A percentile compares a stretch with the other conserved stretches of the same genome.
Evolutionary conservation across 768 basidiomycete genomes (phyloP).

Genomic region (Tricholoma saponaceum): DNA sequence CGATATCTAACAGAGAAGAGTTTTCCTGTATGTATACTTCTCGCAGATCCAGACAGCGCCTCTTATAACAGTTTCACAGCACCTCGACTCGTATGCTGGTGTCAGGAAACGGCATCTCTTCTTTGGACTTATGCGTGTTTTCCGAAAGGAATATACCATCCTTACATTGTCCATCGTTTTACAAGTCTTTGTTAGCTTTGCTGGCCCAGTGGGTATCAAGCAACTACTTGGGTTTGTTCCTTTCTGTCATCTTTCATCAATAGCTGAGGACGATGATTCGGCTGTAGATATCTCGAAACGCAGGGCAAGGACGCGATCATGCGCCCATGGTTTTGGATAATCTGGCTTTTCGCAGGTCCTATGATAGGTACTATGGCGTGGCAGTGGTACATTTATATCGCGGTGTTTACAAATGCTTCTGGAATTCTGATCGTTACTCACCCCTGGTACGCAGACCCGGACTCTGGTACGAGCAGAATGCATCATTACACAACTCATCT

Average conservation of each 20-base stretch:
- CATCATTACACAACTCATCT: constrained; percentile 36
- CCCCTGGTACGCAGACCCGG: constrained; percentile 34
- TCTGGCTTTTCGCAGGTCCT: constrained; percentile 46
- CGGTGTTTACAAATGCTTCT: constrained; percentile 24
- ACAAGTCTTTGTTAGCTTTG: constrained; percentile 23
- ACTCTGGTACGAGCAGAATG: constrained; percentile 45
- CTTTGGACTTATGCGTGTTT: constrained; percentile 38
- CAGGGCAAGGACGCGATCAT: constrained; percentile 42
- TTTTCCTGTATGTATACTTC: constrained; percentile 25
- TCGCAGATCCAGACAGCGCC: neutral
- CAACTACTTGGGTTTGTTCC: constrained; percentile 31
- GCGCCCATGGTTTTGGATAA: constrained; percentile 70
- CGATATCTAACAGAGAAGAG: constrained; percentile 19
- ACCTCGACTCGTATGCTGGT: constrained; percentile 35
- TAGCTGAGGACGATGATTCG: neutral
- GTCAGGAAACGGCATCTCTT: constrained; percentile 41
- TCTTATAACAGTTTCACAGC: constrained; percentile 15
- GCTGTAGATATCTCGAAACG: constrained; percentile 54
- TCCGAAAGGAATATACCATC: constrained; percentile 29
- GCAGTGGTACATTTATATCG: constrained; percentile 51
- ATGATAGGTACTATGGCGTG: constrained; percentile 36
- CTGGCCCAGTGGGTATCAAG: constrained; percentile 38
- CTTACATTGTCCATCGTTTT: constrained; percentile 24
- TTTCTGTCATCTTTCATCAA: neutral
- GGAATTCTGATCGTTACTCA: neutral